Base-by-base conservation (phyloP, 768 basidiomycete species). In the Termitomyces sp. region DNA sequence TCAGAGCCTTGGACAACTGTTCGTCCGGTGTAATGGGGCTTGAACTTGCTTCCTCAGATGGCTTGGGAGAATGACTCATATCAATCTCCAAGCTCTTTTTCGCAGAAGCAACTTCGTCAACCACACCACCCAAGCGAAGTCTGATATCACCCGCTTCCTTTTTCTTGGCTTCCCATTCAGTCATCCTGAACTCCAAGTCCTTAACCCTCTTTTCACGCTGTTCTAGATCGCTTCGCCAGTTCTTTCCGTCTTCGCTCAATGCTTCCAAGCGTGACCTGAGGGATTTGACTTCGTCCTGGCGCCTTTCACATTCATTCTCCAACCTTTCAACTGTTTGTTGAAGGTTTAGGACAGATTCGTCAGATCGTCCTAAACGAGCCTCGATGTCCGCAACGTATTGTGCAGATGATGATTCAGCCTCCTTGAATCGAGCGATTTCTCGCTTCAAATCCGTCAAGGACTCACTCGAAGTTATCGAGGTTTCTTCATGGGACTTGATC, bases 331-430 rank as follows among this genome's bases (percentile, higher is more conserved):
- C 84, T 28, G 81, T 85, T 50, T 79, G 82, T 48, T 87, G 85
- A 6, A 97, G 78, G 10, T 73, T 71, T 5, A 89, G 75, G 8
- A 92, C 77, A 30, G 89, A 91, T 67, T 91, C 91, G 64, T 93
- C 91, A 1, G 91, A 83, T 53, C 84, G 86, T 30, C 85, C 77
- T 7, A 97, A 79, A 28, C 93, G 88, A 48, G 80, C 77, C 72
- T 98, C 96, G 32, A 98, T 81, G 51, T 95, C 94, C 10, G 83
- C 77, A 59, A 97, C 92, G 72, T 98, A 96, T 63, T 86, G 82
- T 28, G 81, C 68, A 4, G 91, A 87, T 55, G 86, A 82, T 2
- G 77, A 74, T 66, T 97, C 93, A 1, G 80, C 70, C 46, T 96
- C 93, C 67, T 84, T 91, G 72, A 86, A 88, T 49, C 85, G 83